Base-by-base conservation (phyloP, 352 stramenopile genomes). In the Blastocystis hominis region DNA sequence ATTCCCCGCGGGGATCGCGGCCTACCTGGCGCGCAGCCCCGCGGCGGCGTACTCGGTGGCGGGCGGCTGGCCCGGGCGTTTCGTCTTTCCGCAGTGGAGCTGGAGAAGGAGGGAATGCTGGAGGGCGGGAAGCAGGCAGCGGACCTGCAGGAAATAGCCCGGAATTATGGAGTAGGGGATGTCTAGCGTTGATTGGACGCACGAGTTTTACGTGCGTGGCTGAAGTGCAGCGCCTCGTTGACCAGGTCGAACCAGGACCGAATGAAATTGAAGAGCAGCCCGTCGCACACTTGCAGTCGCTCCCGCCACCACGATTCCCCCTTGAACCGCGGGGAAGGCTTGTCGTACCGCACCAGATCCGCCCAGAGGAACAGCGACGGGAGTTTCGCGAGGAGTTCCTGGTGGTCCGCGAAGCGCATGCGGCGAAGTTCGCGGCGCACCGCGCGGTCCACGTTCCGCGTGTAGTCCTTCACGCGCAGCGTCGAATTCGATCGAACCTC, bases 191-290 rank as follows among this genome's bases (percentile, higher is more conserved):
- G 9, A 77, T 77, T 77, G 24, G 72, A 46, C 17, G 54, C 3
- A 17, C 2, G 34, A 0, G 17, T 17, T 3, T 0, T 46, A 68
- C 54, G 72, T 44, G 47, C 9, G 17, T 68, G n/a, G 3, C 17
- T 50, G 20, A 40, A 77, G 4, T 24, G 10, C 40, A 64, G 72
- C 10, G 38, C 59, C n/a, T 68, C 50, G 10, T 53, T 34, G 40
- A 84, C 44, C 13, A 69, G 17, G 2, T 84, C 72, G 44, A 84
- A 84, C 72, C 72, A 84, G 2, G 72, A 66, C 1, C 72, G 72
- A 30, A 84, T 84, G 17, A 69, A 50, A 84, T 66, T 46, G 44
- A 84, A 66, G 17, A 61, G 34, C 2, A 84, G 42, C n/a, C 72
- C 47, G 44, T 84, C 72, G 46, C 72, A 84, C 3, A 84, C 44